A percentile compares a stretch with the other conserved stretches of the same genome.
phyloP scores from a whole-genome alignment of 768 basidiomycete species.

The Pleurotus citrinopileatus region DNA sequence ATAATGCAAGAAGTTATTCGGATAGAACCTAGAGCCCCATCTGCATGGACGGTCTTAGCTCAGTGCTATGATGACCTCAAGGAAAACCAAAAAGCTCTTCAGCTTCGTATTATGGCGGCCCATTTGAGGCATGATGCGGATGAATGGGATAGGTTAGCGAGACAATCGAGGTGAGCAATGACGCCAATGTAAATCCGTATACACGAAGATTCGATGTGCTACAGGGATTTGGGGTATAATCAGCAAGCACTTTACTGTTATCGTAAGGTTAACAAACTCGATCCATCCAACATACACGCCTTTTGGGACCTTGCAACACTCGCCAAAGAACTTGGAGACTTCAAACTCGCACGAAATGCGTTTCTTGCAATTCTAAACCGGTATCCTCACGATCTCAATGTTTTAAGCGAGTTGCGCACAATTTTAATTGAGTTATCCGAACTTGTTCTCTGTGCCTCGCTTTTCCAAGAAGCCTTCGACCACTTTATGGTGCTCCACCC shows the following conservation, averaged over 20 bases:
- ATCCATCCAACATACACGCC: constrained; percentile 80
- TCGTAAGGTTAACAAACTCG: constrained; percentile 73
- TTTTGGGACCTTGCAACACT: constrained; percentile 88
- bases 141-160: constrained; percentile 84
- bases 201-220: not conserved
- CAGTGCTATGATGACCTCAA: constrained; percentile 76
- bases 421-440: constrained; percentile 76
- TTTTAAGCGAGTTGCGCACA: constrained; percentile 75
- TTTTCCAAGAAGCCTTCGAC: constrained; percentile 74
- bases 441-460: constrained; percentile 54
- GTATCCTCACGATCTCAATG: constrained; percentile 75
- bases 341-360: constrained; percentile 59
- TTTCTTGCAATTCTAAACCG: constrained; percentile 71
- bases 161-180: constrained; percentile 58
- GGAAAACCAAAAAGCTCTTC: constrained; percentile 68
- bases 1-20: constrained; percentile 91
- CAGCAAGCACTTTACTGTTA: constrained; percentile 94
- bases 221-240: constrained; percentile 64
- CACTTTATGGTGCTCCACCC: constrained; percentile 57
- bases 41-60: constrained; percentile 88
- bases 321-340: constrained; percentile 71
- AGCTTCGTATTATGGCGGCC: constrained; percentile 85
- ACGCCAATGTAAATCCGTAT: not conserved
- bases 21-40: constrained; percentile 81
- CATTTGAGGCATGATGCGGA: constrained; percentile 82